A percentile compares a stretch with the other conserved stretches of the same genome.
These are phyloP conservation scores for Populus tomentosa DNA, from an alignment of 441 rosid species.

Conservation along the genomic window DNA sequence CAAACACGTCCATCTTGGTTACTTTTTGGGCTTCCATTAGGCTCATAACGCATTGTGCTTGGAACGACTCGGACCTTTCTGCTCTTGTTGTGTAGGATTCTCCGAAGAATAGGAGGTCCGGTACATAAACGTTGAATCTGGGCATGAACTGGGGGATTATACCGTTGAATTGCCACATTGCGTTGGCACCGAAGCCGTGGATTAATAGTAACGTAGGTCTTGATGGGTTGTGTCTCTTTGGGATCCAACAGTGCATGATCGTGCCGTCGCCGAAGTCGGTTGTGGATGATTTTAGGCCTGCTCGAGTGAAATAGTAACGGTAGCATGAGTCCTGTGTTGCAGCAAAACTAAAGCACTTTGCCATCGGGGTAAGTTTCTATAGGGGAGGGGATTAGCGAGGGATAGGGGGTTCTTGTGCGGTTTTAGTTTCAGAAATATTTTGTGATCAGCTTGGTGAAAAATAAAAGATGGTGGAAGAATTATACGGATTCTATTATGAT, in stretches of 20 bases:
- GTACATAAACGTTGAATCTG: conserved; percentile 68
- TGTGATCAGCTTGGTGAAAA: background rate
- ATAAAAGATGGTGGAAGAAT: background rate
- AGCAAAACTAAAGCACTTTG: conserved; percentile 54
- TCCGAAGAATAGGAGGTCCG: conserved; percentile 54
- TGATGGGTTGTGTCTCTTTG: conserved; percentile 29
- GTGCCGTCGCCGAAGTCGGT: conserved; percentile 76
- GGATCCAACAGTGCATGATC: conserved; percentile 72
- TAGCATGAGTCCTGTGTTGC: conserved; percentile 45
- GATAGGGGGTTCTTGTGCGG: background rate
- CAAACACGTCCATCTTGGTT: conserved; percentile 40
- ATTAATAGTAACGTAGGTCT: conserved; percentile 55
- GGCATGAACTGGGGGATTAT: conserved; percentile 42
- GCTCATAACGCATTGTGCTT: conserved; percentile 28
- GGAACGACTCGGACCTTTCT: conserved; percentile 65
- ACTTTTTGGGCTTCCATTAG: conserved; percentile 47
- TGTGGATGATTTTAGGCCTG: conserved; percentile 60
- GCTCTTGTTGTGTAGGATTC: conserved; percentile 64
- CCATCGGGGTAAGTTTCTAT: conserved; percentile 22
- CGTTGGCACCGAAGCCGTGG: conserved; percentile 88
- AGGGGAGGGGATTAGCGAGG: background rate
- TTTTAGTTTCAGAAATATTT: background rate
- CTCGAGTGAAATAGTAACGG: conserved; percentile 47
- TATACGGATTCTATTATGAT: background rate
- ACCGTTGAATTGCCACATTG: conserved; percentile 80